Percentiles rank a stretch among this genome's conserved stretches.
phyloP scores from a whole-genome alignment of 2,329 filamentous ascomycete genomes.

The Sclerotinia borealis region DNA sequence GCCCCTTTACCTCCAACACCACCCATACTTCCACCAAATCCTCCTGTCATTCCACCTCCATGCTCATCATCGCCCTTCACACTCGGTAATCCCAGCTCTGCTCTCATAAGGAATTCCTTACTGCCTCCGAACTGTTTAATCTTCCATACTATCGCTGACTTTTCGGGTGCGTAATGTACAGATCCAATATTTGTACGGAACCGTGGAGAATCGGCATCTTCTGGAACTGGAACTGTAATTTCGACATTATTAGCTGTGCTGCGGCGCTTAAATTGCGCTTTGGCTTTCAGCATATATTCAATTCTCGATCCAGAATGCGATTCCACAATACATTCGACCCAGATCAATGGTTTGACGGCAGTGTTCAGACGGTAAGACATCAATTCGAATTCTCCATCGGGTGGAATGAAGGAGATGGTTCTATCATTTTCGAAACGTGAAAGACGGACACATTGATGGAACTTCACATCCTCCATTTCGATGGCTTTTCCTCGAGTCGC shows the following conservation, averaged over 20 bases:
- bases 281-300: constrained; percentile 98
- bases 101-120: constrained; percentile 98
- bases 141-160: constrained; percentile 98
- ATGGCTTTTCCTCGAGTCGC: constrained; percentile 94
- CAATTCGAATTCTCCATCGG: constrained; percentile 96
- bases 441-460: constrained; percentile 94
- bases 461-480: constrained; percentile 99
- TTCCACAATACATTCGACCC: constrained; percentile 97
- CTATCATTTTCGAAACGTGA: constrained; percentile 97
- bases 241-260: constrained; percentile 99
- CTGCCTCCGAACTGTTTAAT: constrained; percentile 99
- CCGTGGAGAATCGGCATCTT: constrained; percentile 91
- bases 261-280: constrained; percentile 94
- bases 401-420: constrained; percentile 97
- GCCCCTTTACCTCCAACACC: constrained; percentile 79
- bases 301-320: constrained; percentile 92
- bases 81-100: constrained; percentile 87
- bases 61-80: constrained; percentile 94
- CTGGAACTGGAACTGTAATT: constrained; percentile 92
- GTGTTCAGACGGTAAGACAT: constrained; percentile 99
- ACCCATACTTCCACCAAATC: constrained; percentile 95
- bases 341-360: constrained; percentile 96
- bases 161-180: constrained; percentile 95
- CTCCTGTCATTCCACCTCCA: constrained; percentile 94
- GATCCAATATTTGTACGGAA: constrained; percentile 97